Conservation (phyloP, 2,329 filamentous ascomycete species). For the Periconia macrospinosa region DNA sequence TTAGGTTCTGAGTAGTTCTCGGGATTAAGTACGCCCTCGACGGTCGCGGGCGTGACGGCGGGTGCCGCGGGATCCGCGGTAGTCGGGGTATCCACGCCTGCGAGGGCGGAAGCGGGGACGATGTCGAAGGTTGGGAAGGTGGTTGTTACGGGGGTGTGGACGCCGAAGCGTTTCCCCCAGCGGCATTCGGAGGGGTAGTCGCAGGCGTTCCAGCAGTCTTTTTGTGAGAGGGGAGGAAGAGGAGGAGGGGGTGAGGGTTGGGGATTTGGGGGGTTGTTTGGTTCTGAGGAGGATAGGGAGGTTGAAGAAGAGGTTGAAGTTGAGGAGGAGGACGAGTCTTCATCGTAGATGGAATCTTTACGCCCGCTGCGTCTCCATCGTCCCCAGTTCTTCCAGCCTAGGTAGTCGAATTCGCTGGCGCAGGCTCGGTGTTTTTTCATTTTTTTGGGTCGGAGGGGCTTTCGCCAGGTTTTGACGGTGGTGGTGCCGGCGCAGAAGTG, state of each 20-base stretch:
- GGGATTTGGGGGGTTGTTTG: neutral
- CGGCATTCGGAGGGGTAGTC: slow-evolving; percentile 53
- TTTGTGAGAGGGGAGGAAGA: slow-evolving; percentile 6
- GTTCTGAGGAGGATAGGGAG: neutral
- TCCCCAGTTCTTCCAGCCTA: slow-evolving; percentile 53
- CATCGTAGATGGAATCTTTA: slow-evolving; percentile 21
- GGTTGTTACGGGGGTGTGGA: slow-evolving; percentile 23
- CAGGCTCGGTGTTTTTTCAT: slow-evolving; percentile 47
- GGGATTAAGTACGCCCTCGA: slow-evolving; percentile 18
- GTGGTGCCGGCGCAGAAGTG: slow-evolving; percentile 55
- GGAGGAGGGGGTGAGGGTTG: no score
- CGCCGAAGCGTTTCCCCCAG: slow-evolving; percentile 34
- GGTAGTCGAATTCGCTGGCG: slow-evolving; percentile 56
- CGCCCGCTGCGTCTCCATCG: slow-evolving; percentile 43
- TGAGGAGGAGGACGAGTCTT: slow-evolving; percentile 1
- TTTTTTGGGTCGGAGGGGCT: slow-evolving; percentile 4
- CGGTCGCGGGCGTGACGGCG: slow-evolving; percentile 2
- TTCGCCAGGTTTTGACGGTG: slow-evolving; percentile 37
- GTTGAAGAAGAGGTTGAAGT: neutral
- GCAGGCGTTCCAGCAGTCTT: slow-evolving; percentile 49
- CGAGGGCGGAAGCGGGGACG: neutral
- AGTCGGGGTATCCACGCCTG: slow-evolving; percentile 28
- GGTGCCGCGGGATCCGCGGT: neutral
- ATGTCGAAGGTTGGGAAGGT: slow-evolving; percentile 4
- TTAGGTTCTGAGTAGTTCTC: slow-evolving; percentile 12